These are phyloP conservation scores for Kalaharituber pfeilii DNA, from an alignment of 2,329 filamentous ascomycete genomes.

Conservation along the genomic window DNA sequence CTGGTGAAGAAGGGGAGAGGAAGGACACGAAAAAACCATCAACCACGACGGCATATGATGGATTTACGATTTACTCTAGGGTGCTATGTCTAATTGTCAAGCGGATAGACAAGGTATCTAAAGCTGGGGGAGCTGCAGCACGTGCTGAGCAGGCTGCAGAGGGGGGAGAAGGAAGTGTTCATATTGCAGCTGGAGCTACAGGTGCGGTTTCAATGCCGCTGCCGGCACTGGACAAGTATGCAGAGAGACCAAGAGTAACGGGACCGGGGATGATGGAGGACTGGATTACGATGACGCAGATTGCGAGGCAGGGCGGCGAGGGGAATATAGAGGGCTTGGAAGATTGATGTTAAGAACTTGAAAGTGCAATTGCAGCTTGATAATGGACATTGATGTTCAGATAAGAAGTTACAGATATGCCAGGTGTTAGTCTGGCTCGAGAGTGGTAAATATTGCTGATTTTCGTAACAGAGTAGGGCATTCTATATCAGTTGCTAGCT, in stretches of 20 bases:
- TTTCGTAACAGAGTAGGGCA: no score
- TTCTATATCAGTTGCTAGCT: no score
- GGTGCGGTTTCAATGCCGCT: neutral
- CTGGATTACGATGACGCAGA: slow-evolving; percentile 66
- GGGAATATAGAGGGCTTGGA: no score
- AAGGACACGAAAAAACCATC: slow-evolving; percentile 83
- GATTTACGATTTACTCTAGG: slow-evolving; percentile 76
- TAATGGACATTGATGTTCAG: no score
- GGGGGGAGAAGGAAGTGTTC: no score
- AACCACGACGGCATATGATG: slow-evolving; percentile 77
- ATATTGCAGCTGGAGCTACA: neutral
- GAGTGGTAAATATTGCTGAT: no score
- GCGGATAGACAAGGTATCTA: slow-evolving; percentile 35
- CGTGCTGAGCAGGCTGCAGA: neutral
- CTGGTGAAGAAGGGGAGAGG: slow-evolving; percentile 16
- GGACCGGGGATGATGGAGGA: slow-evolving; percentile 56
- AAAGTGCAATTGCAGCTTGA: no score
- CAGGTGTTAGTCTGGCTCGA: no score
- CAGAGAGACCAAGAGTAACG: slow-evolving; percentile 3
- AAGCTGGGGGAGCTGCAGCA: neutral
- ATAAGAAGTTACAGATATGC: no score
- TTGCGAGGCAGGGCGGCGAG: slow-evolving; percentile 15
- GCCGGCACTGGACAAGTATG: slow-evolving; percentile 23
- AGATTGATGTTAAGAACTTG: no score
- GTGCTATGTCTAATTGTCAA: slow-evolving; percentile 80